These are phyloP conservation scores for Clohesyomyces aquaticus DNA, from an alignment of 495 filamentous ascomycete species.

Conservation along the genomic window DNA sequence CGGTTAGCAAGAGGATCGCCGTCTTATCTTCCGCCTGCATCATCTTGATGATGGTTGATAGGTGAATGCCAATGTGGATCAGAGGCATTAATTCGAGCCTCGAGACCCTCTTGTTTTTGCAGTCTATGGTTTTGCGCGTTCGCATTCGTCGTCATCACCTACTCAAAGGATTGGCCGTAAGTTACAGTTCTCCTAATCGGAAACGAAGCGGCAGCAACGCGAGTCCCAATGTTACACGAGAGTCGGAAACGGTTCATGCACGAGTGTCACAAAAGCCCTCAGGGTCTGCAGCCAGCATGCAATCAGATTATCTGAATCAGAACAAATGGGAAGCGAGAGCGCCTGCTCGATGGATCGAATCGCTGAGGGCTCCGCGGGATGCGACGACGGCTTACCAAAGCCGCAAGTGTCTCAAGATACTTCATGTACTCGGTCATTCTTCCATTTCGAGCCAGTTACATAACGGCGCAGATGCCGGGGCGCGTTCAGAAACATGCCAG, in stretches of 20 bases:
- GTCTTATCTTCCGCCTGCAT: neutral
- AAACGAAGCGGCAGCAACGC: conserved; percentile 17
- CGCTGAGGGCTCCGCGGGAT: neutral
- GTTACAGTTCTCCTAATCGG: conserved; percentile 8
- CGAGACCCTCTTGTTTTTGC: too few species aligned
- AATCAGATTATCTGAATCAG: neutral
- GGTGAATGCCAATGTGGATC: neutral
- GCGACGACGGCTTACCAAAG: neutral
- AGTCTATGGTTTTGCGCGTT: neutral
- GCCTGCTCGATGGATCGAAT: neutral
- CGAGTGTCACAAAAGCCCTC: conserved; percentile 20
- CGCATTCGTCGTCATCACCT: conserved; percentile 1
- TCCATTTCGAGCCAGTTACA: neutral
- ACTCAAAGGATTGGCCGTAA: neutral
- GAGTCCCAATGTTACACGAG: conserved; percentile 16
- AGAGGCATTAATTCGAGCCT: too few species aligned
- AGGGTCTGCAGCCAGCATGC: conserved; percentile 6
- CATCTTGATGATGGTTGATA: neutral
- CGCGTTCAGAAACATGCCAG: too few species aligned
- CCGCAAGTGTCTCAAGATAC: neutral
- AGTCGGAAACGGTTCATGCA: conserved; percentile 32
- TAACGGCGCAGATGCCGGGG: too few species aligned
- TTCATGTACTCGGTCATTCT: neutral
- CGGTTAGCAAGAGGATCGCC: conserved; percentile 11
- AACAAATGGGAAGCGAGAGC: conserved; percentile 14